Evolutionary conservation across 768 basidiomycete genomes (phyloP).

Genomic region (Epithele typhae): DNA sequence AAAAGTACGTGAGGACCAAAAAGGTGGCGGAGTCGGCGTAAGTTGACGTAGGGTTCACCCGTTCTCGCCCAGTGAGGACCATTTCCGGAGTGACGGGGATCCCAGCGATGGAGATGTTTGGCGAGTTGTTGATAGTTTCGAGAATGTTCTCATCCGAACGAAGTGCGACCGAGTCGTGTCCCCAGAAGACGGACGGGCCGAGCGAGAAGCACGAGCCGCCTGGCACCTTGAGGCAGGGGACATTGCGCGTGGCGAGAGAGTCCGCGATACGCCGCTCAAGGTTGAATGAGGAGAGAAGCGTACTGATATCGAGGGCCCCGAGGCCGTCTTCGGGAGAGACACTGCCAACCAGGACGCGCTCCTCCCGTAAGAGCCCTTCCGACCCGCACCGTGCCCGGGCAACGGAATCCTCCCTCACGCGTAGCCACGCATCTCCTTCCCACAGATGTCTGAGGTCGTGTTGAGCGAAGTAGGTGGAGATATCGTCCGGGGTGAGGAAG

Average conservation of each 20-base stretch:
- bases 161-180: conserved; percentile 52
- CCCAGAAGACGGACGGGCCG: conserved; percentile 76
- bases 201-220: conserved; percentile 62
- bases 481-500: conserved; percentile 49
- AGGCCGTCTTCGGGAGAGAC: conserved; percentile 29
- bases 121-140: conserved; percentile 48
- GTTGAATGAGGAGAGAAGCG: conserved; percentile 58
- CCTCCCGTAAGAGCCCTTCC: conserved; percentile 68
- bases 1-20: conserved; percentile 79
- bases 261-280: conserved; percentile 58
- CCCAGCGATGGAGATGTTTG: conserved; percentile 56
- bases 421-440: conserved; percentile 60
- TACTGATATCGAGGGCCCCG: conserved; percentile 55
- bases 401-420: conserved; percentile 64
- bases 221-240: conserved; percentile 51
- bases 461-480: conserved; percentile 49
- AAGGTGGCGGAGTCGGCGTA: conserved; percentile 62
- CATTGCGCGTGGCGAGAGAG: conserved; percentile 33
- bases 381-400: conserved; percentile 67
- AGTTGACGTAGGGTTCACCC: conserved; percentile 43
- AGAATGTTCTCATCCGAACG: conserved; percentile 51
- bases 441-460: conserved; percentile 70
- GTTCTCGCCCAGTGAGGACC: conserved; percentile 70
- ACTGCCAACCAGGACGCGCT: conserved; percentile 70
- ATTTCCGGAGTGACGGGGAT: conserved; percentile 67